Evolutionary conservation across 768 basidiomycete species (phyloP).

Genomic region (Collybia mongolica): DNA sequence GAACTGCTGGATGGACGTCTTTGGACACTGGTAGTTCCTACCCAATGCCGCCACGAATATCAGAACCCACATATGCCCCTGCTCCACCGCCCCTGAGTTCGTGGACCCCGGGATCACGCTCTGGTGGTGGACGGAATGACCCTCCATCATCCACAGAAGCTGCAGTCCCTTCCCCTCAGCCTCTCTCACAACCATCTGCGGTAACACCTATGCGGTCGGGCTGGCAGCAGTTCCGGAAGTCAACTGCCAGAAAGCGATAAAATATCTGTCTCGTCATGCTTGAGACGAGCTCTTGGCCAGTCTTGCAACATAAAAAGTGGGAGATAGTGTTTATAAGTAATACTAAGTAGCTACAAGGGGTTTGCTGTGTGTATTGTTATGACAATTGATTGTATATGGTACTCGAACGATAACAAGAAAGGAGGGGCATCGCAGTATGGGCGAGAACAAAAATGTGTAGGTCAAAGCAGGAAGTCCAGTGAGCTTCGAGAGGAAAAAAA

Average conservation of each 20-base stretch:
- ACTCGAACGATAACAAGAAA: constrained; percentile 13
- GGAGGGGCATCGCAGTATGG: constrained; percentile 5
- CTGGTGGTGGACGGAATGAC: no score
- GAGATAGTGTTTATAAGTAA: constrained; percentile 16
- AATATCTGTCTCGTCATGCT: neutral
- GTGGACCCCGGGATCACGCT: neutral
- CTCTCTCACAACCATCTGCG: constrained; percentile 20
- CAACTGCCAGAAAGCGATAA: constrained; percentile 27
- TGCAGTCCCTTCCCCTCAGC: constrained; percentile 12
- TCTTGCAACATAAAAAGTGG: constrained; percentile 5
- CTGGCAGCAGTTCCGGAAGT: constrained; percentile 61
- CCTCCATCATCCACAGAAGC: no score
- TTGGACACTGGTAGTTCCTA: constrained; percentile 50
- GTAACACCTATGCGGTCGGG: constrained; percentile 39
- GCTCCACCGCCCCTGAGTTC: constrained; percentile 15
- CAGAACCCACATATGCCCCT: constrained; percentile 6
- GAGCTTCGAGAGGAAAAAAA: constrained; percentile 13
- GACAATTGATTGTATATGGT: constrained; percentile 37
- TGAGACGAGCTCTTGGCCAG: no score
- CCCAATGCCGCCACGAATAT: constrained; percentile 13
- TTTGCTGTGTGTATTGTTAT: constrained; percentile 21
- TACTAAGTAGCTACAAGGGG: constrained; percentile 55
- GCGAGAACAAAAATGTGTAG: constrained; percentile 9
- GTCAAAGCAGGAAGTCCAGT: constrained; percentile 13
- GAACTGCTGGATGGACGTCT: constrained; percentile 66